These are phyloP conservation scores for Penicillium paneum DNA, from an alignment of 2,329 filamentous ascomycete species.

Conservation along the genomic window DNA sequence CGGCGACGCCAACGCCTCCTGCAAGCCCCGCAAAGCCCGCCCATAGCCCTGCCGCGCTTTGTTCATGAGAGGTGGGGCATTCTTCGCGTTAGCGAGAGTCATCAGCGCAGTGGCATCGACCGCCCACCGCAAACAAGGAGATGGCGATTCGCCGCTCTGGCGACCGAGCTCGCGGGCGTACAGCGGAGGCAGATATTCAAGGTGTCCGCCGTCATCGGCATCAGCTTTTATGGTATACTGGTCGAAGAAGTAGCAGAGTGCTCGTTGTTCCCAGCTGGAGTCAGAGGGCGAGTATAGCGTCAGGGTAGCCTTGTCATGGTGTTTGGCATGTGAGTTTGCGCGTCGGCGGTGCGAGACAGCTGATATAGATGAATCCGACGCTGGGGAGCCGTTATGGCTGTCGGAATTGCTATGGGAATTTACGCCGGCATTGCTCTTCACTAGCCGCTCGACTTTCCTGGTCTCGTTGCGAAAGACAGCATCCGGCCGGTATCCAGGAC, in stretches of 20 bases:
- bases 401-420: neutral
- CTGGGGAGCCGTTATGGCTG: neutral
- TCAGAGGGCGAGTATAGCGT: constrained; percentile 25
- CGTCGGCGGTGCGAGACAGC: neutral
- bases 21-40: constrained; percentile 30
- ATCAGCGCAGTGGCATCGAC: constrained; percentile 37
- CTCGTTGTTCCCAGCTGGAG: constrained; percentile 36
- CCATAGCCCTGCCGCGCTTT: constrained; percentile 35
- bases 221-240: constrained; percentile 35
- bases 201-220: constrained; percentile 28
- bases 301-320: constrained; percentile 5
- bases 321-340: neutral
- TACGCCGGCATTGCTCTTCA: constrained; percentile 20
- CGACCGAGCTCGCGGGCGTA: constrained; percentile 29
- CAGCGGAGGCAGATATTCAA: constrained; percentile 37
- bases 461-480: constrained; percentile 38
- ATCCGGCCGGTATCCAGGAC: constrained; percentile 38
- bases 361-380: constrained; percentile 1
- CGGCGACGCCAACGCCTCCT: constrained; percentile 29
- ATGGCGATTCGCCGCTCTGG: constrained; percentile 13
- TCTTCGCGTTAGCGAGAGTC: constrained; percentile 31
- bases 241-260: constrained; percentile 42
- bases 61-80: constrained; percentile 24
- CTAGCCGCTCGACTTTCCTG: constrained; percentile 27
- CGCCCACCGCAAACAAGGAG: constrained; percentile 32